phyloP scores from a whole-genome alignment of 352 stramenopile species.

The Halophytophthora batemanensis region DNA sequence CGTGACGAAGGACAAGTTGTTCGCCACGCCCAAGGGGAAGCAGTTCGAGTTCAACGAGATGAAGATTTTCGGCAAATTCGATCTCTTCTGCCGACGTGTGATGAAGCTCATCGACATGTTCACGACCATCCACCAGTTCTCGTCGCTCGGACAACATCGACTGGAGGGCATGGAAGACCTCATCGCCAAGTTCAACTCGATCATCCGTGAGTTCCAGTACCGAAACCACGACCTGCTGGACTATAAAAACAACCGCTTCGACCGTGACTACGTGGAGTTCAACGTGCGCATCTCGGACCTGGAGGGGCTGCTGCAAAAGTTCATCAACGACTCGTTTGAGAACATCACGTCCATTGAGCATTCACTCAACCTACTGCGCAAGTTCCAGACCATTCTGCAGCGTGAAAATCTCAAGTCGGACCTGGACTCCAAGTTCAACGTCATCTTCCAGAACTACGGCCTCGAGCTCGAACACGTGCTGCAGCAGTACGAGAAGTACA shows the following conservation, averaged over 20 bases:
- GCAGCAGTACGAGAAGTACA: conserved; percentile 98
- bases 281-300: conserved; percentile 96
- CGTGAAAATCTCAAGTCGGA: conserved; percentile 98
- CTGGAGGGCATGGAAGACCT: conserved; percentile 91
- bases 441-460: conserved; percentile 99
- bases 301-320: conserved; percentile 96
- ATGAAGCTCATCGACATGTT: conserved; percentile 99
- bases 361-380: conserved; percentile 94
- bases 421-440: conserved; percentile 98
- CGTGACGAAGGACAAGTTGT: conserved; percentile 96
- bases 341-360: conserved; percentile 98
- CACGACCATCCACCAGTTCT: conserved; percentile 97
- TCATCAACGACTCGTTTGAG: conserved; percentile 99
- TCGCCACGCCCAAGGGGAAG: conserved; percentile 94
- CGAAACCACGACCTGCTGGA: conserved; percentile 96
- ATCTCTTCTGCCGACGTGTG: conserved; percentile 96
- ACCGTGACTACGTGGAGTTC: conserved; percentile 96
- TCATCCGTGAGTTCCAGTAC: conserved; percentile 97
- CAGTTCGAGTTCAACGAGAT: conserved; percentile 99
- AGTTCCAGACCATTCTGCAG: conserved; percentile 98
- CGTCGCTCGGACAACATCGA: conserved; percentile 89
- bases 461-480: conserved; percentile 97
- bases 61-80: conserved; percentile 99
- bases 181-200: conserved; percentile 93
- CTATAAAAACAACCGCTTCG: conserved; percentile 99